Evolutionary conservation across 2,329 filamentous ascomycete genomes (phyloP), one percentile per base, ranked within the genome.

Genomic region (Fusarium udum): DNA sequence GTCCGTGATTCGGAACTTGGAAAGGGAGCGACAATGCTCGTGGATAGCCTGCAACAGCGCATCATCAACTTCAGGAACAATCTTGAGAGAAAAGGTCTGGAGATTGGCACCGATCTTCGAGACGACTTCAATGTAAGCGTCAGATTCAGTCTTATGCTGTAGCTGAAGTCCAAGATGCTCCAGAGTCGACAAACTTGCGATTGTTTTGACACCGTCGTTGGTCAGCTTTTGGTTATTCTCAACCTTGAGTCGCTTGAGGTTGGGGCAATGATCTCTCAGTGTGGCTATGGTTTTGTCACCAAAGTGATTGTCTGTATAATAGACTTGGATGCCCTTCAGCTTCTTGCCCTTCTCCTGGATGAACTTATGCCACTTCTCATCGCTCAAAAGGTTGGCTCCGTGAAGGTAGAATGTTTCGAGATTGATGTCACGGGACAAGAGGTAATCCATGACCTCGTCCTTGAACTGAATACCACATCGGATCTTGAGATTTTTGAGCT

Each of bases 381-480:
- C 91, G 15, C 92, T 91, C 22, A 98, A 85, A 2, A 98, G 89
- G 74, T 97, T 98, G 15, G 94, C 91, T 16, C 94, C 93, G 71
- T 96, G 92, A 1, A 98, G 87, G 71, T 94, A 93, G 48, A 98
- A 86, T 63, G 90, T 87, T 67, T 91, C 88, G n/a, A 98, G 85
- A 14, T 88, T 82, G 56, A 90, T 88, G 56, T 92, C 88, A 53
- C 93, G 92, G 62, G 91, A 90, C 26, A 93, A 85, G 78, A 98
- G 88, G 80, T 95, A 97, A 59, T 94, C 89, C 81, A 98, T 88
- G 46, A 95, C 92, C 43, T 87, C 86, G 77, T 98, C 93, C 82
- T 97, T 97, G 86, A 98, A 92, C 79, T 97, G 95, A 56, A 96
- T 93, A n/a, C 92, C 94, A 77, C 95, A 95, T 55, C 92, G 91